Evolutionary conservation across 306 rosid species (phyloP).

Genomic region (Trichosanthes cucumerina): DNA sequence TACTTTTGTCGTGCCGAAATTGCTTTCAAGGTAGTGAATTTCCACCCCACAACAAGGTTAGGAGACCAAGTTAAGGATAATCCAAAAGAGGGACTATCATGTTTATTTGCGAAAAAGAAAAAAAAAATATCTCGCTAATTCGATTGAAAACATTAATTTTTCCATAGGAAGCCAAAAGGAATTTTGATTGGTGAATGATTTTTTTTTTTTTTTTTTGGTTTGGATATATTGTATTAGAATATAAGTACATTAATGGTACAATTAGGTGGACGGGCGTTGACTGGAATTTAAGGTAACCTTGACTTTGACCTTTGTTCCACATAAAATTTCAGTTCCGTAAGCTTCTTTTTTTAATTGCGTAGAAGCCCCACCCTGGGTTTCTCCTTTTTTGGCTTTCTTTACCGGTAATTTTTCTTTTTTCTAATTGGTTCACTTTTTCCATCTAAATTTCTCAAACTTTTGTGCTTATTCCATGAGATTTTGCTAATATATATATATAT

Average conservation of each 20-base stretch:
- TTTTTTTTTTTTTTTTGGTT: neutral
- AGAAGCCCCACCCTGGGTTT: neutral
- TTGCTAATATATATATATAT: too few species aligned
- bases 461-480: neutral
- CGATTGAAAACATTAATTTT: neutral
- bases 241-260: neutral
- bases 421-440: neutral
- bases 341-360: neutral
- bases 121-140: too few species aligned
- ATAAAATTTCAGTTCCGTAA: neutral
- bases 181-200: neutral
- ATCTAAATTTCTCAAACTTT: too few species aligned
- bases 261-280: neutral
- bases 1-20: too few species aligned
- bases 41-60: too few species aligned
- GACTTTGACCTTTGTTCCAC: neutral
- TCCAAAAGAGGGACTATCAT: neutral
- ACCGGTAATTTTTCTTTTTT: too few species aligned
- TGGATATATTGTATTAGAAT: neutral
- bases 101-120: neutral
- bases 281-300: neutral
- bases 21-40: too few species aligned
- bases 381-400: neutral
- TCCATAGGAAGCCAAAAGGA: neutral
- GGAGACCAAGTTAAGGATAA: neutral